Base-by-base conservation (phyloP, 2,329 filamentous ascomycete genomes). In the Colletotrichum viniferum region DNA sequence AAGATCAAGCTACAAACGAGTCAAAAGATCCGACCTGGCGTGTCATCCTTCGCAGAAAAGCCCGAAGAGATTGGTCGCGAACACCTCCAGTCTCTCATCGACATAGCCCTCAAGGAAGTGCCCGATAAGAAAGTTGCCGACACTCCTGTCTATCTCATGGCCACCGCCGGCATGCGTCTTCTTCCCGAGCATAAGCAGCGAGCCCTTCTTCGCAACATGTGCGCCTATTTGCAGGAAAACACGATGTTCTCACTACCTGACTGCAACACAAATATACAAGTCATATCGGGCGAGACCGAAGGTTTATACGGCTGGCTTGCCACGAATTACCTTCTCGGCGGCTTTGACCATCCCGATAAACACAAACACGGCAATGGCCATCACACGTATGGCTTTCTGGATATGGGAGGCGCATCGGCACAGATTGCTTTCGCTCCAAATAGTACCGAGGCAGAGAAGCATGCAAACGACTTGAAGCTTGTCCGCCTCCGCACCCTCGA, bases 361-460 rank as follows among this genome's bases (percentile, higher is more conserved):
- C 95, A 98, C 80, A 87, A 91, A 69, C 95, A 98, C 83, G 96
- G 95, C 68, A 96, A 98, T 78, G 92, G 91, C 30, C 97, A 98
- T 82, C 94, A 96, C 81, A 99, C 97, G 0, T 99, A 98, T 83
- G 97, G 97, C 1, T 99, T 99, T 81, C 87, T 99, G 76, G 97
- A 99, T 82, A 99, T 99, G 97, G 97, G 97, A 65, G 97, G 97
- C 67, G 97, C 97, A 30, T 98, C 96, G 0, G 96, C 97, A 18
- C 97, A 99, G 85, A 98, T 99, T 81, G 97, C 97, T 0, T 99
- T 99, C 84, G 96, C 96, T 3, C 97, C 97, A 2, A 99, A 99
- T 84, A 86, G 90, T 5, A 98, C 97, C 2, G 97, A 99, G 83
- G 93, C 96, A 2, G 91, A 93, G 80, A 97, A 96, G 81, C 97